Percentiles rank a stretch among this genome's conserved stretches.
phyloP scores from a whole-genome alignment of 202 grass and related monocot species.

The Digitaria exilis region DNA sequence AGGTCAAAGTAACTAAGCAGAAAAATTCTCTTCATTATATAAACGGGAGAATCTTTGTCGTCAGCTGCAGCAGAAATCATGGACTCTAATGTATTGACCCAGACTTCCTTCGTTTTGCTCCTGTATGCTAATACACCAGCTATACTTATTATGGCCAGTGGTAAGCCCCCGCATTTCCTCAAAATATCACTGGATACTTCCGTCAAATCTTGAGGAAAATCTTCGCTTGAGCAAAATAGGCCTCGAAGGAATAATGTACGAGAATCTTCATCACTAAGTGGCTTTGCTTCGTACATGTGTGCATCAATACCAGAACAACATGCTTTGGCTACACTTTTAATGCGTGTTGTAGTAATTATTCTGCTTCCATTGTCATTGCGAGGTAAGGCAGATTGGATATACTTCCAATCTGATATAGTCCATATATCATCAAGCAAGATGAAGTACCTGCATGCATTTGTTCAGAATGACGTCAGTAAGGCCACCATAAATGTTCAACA shows the following conservation, averaged over 20 bases:
- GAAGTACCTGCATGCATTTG: too few relatives aligned
- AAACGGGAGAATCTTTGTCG: not conserved
- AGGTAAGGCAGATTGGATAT: too few relatives aligned
- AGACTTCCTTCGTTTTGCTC: not conserved
- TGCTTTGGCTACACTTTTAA: not conserved
- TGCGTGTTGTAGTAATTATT: conserved; percentile 30
- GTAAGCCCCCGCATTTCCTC: conserved; percentile 24
- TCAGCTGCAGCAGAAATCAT: conserved; percentile 2
- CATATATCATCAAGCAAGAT: too few relatives aligned
- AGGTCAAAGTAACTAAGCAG: conserved; percentile 5
- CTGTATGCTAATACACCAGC: conserved; percentile 26
- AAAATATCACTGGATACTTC: too few relatives aligned
- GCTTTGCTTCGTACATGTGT: conserved; percentile 3
- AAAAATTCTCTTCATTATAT: not conserved
- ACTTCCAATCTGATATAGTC: too few relatives aligned
- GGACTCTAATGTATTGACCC: not conserved
- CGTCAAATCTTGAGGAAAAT: not conserved
- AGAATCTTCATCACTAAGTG: not conserved
- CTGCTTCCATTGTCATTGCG: too few relatives aligned
- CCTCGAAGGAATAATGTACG: too few relatives aligned
- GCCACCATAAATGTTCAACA: too few relatives aligned
- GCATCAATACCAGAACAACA: not conserved
- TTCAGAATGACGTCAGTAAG: too few relatives aligned
- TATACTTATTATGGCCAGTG: too few relatives aligned
- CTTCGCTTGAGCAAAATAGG: not conserved